Percentiles rank a stretch among this genome's conserved stretches.
phyloP scores from a whole-genome alignment of 306 rosid species.

The Castanea sativa region DNA sequence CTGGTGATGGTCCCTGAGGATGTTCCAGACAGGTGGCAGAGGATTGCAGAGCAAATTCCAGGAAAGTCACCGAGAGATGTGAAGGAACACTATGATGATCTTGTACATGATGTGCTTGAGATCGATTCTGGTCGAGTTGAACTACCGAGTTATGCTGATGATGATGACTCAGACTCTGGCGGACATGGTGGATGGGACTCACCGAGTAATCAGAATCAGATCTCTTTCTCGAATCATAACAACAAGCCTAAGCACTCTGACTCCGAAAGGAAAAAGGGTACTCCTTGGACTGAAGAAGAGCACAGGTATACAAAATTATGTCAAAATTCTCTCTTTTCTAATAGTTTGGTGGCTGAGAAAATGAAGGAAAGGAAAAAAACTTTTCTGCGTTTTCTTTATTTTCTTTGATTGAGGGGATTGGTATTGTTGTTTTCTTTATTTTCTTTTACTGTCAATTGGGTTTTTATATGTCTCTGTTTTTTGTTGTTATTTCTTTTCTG shows the following conservation, averaged over 20 bases:
- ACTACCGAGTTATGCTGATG: conserved; percentile 65
- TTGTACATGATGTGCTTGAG: conserved; percentile 64
- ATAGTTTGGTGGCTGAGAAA: neutral
- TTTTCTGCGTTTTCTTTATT: neutral
- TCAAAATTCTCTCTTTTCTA: too few species aligned
- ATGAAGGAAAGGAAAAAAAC: neutral
- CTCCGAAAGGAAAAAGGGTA: conserved; percentile 77
- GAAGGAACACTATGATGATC: conserved; percentile 52
- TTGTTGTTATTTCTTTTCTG: too few species aligned
- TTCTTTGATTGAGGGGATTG: neutral
- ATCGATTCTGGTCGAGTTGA: conserved; percentile 80
- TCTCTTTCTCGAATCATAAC: conserved; percentile 47
- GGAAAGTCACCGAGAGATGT: conserved; percentile 58
- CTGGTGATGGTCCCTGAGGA: conserved; percentile 54
- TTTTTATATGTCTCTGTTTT: too few species aligned
- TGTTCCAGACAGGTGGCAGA: conserved; percentile 64
- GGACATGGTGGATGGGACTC: conserved; percentile 45
- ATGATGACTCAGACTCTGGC: conserved; percentile 42
- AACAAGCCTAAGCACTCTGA: conserved; percentile 36
- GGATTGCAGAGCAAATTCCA: conserved; percentile 57
- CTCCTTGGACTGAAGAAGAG: conserved; percentile 89
- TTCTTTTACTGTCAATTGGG: too few species aligned
- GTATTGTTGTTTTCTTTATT: neutral
- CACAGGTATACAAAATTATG: conserved; percentile 44
- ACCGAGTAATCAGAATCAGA: conserved; percentile 23